Percentiles rank a stretch among this genome's conserved stretches.
phyloP scores from a whole-genome alignment of 352 stramenopile species.

The Phytophthora crassamura region DNA sequence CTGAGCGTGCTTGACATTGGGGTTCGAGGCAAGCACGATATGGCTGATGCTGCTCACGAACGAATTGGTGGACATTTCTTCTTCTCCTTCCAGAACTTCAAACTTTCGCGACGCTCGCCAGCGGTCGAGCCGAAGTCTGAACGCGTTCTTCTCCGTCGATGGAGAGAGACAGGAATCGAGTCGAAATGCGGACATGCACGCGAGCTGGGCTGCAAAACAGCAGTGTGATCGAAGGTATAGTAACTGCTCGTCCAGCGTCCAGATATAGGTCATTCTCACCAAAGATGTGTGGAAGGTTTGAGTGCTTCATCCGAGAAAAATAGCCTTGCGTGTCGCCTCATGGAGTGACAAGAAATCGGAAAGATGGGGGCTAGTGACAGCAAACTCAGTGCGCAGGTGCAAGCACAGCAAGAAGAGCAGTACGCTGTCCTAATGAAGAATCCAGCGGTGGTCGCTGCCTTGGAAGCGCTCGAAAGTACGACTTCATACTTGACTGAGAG shows the following conservation, averaged over 20 bases:
- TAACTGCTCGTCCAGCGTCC: conserved; percentile 14
- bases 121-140: conserved; percentile 19
- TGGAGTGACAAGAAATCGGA: neutral
- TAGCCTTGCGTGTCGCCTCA: neutral
- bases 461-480: conserved; percentile 46
- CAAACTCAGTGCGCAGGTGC: conserved; percentile 39
- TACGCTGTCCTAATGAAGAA: conserved; percentile 53
- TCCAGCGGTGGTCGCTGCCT: conserved; percentile 35
- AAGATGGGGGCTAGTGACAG: conserved; percentile 54
- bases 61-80: conserved; percentile 14
- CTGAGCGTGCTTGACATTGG: neutral
- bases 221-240: conserved; percentile 2
- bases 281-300: too few relatives aligned
- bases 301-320: neutral
- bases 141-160: conserved; percentile 11
- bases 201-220: neutral
- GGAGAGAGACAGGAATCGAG: conserved; percentile 18
- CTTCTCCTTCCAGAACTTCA: conserved; percentile 19
- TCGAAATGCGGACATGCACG: conserved; percentile 25
- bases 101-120: conserved; percentile 10
- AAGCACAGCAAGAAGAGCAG: conserved; percentile 34
- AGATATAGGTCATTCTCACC: conserved; percentile 15
- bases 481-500: neutral
- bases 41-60: conserved; percentile 30
- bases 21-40: conserved; percentile 26